Base-by-base conservation (phyloP, 495 filamentous ascomycete genomes). In the Trichoderma gamsii region DNA sequence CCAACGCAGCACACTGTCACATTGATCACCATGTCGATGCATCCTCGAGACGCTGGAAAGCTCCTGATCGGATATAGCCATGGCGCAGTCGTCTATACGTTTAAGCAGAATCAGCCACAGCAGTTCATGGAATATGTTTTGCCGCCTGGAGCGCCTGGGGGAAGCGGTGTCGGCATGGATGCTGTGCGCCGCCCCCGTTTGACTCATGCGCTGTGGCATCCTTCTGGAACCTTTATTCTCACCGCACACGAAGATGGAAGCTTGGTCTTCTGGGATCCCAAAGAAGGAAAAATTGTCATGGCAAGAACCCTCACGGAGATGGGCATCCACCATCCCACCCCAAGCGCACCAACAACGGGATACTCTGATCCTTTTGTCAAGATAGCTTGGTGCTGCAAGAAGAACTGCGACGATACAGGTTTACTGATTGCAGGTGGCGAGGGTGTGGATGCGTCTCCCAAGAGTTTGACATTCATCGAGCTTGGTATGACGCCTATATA, bases 41-140 rank as follows among this genome's bases (percentile, higher is more conserved):
- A 97, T 70, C 93, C 96, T 3, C 85, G 92, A 69, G 93, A 99
- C 76, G 91, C 97, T 72, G 95, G 95, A n/a, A 90, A 88, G 72
- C 80, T 99, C 25, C 72, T 98, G 69, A 90, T 99, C 65, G 93
- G 89, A 12, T 99, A 98, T 73, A 83, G 84, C 1, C 87, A 93
- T 66, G 96, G 95, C 25, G 92, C 91, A 4, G 92, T 92, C 35
- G 86, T 93, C 43, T 98, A 93, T 73, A 90, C 90, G 4, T 96
- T 99, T 83, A 97, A 98, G 79, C 88, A 95, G 76, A 91, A 92
- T 67, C 79, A 87, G 66, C 81, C 90, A 0, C 80, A 86, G 59
- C 90, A 89, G 71, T 94, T 85, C 74, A 92, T 97, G 71, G 83
- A 93, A 71, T 97, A 97, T 78, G 82, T 90, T 70, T 74, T 97